These are phyloP conservation scores for Cucurbita maxima DNA, from an alignment of 306 rosid species.

Conservation along the genomic window DNA sequence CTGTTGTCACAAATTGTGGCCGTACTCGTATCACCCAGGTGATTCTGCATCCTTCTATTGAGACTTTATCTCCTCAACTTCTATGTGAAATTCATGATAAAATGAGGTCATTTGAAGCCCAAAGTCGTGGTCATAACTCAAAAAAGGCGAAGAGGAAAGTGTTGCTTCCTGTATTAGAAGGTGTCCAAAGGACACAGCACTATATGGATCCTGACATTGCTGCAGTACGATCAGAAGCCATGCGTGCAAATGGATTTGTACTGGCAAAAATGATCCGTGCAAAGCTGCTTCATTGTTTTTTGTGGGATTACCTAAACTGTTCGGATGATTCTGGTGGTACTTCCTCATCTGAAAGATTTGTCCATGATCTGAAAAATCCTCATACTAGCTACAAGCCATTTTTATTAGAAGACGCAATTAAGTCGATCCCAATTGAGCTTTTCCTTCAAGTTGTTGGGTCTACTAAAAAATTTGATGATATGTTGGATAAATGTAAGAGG, in stretches of 20 bases:
- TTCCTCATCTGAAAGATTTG: slow-evolving; percentile 24
- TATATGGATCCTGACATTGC: slow-evolving; percentile 23
- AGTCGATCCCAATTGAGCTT: slow-evolving; percentile 73
- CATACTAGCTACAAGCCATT: slow-evolving; percentile 49
- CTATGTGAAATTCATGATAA: slow-evolving; percentile 60
- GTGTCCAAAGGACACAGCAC: slow-evolving; percentile 45
- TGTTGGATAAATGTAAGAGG: slow-evolving; percentile 80
- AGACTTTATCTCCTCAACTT: slow-evolving; percentile 47
- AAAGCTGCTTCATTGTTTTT: slow-evolving; percentile 64
- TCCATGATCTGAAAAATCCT: slow-evolving; percentile 28
- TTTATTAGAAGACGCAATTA: slow-evolving; percentile 49
- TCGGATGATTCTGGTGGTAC: slow-evolving; percentile 22
- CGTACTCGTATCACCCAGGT: slow-evolving; percentile 29
- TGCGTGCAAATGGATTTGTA: slow-evolving; percentile 80
- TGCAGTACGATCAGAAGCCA: slow-evolving; percentile 45
- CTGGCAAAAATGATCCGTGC: slow-evolving; percentile 91
- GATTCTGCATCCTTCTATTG: slow-evolving; percentile 64
- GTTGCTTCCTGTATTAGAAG: slow-evolving; percentile 54
- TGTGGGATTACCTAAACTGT: slow-evolving; percentile 57
- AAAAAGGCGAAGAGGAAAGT: slow-evolving; percentile 35
- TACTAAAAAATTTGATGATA: slow-evolving; percentile 39
- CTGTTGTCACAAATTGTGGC: slow-evolving; percentile 53
- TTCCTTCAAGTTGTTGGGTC: slow-evolving; percentile 89
- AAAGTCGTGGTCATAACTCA: slow-evolving; percentile 35
- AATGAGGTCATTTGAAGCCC: slow-evolving; percentile 53